These are phyloP conservation scores for Penicillium robsamsonii DNA, from an alignment of 495 filamentous ascomycete genomes.

Conservation along the genomic window DNA sequence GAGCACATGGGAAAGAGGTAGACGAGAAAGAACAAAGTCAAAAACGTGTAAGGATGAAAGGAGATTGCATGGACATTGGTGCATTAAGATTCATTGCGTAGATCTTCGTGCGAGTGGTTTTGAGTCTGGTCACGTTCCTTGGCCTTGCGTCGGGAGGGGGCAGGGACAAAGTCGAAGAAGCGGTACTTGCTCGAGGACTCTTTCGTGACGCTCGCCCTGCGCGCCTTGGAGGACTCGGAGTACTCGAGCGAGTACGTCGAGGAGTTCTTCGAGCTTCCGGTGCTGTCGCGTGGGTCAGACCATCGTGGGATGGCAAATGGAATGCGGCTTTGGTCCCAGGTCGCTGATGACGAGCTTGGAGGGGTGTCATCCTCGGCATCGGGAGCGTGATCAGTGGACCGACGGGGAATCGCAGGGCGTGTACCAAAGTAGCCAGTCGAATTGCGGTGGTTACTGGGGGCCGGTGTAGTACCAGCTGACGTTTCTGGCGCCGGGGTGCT, in stretches of 20 bases:
- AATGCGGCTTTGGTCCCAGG: conserved; percentile 48
- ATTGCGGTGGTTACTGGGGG: conserved; percentile 37
- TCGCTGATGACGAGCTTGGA: conserved; percentile 52
- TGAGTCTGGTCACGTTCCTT: conserved; percentile 45
- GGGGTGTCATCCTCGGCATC: conserved; percentile 49
- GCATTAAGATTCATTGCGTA: conserved; percentile 37
- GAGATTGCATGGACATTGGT: conserved; percentile 4
- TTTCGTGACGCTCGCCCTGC: conserved; percentile 44
- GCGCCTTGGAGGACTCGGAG: conserved; percentile 40
- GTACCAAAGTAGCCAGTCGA: conserved; percentile 46
- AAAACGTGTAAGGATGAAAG: conserved; percentile 9
- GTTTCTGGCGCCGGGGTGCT: conserved; percentile 42
- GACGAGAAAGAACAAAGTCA: conserved; percentile 12
- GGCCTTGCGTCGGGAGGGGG: conserved; percentile 42
- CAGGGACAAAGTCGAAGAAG: conserved; percentile 48
- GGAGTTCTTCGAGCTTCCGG: conserved; percentile 48
- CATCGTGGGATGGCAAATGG: conserved; percentile 43
- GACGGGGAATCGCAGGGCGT: conserved; percentile 41
- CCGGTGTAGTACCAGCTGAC: conserved; percentile 37
- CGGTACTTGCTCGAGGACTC: conserved; percentile 49
- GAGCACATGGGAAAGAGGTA: conserved; percentile 29
- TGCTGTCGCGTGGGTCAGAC: conserved; percentile 49
- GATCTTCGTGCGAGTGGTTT: conserved; percentile 39
- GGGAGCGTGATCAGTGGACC: conserved; percentile 40
- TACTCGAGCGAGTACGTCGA: conserved; percentile 48